These are phyloP conservation scores for Pseudocercospora musae DNA, from an alignment of 2,329 filamentous ascomycete genomes.

Conservation along the genomic window DNA sequence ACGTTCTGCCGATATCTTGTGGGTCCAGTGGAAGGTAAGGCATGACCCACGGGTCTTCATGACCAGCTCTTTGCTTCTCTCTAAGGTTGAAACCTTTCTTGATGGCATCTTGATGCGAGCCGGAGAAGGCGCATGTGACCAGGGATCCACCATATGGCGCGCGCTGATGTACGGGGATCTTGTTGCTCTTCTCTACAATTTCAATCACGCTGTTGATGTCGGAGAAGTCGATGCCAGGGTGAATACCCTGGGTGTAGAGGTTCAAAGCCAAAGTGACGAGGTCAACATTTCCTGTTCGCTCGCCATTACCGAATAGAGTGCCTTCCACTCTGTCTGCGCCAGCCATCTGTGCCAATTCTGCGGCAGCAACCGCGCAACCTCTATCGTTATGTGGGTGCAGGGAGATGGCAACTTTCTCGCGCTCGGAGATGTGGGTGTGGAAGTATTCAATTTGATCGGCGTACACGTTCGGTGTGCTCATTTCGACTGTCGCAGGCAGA, in stretches of 20 bases:
- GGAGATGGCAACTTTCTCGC: constrained; percentile 83
- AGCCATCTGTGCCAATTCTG: constrained; percentile 93
- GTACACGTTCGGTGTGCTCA: constrained; percentile 91
- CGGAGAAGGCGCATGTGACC: constrained; percentile 88
- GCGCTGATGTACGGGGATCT: constrained; percentile 87
- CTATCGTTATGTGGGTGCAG: constrained; percentile 94
- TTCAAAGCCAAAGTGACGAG: constrained; percentile 89
- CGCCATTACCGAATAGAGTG: constrained; percentile 90
- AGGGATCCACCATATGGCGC: constrained; percentile 88
- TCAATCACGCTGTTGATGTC: constrained; percentile 83
- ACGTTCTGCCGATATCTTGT: constrained; percentile 89
- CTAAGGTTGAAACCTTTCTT: constrained; percentile 80
- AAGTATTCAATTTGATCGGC: constrained; percentile 97
- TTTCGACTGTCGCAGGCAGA: constrained; percentile 90
- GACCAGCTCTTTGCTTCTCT: constrained; percentile 55
- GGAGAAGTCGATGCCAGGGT: constrained; percentile 84
- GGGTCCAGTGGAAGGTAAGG: constrained; percentile 93
- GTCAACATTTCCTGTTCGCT: constrained; percentile 93
- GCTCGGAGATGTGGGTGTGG: constrained; percentile 76
- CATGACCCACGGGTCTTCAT: constrained; percentile 73
- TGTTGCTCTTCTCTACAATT: constrained; percentile 86
- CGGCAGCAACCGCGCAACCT: constrained; percentile 82
- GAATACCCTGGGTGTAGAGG: constrained; percentile 88
- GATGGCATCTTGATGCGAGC: constrained; percentile 92
- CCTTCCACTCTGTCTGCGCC: constrained; percentile 93